Conservation (phyloP, 139 green algal species). For the Volvox reticuliferus region DNA sequence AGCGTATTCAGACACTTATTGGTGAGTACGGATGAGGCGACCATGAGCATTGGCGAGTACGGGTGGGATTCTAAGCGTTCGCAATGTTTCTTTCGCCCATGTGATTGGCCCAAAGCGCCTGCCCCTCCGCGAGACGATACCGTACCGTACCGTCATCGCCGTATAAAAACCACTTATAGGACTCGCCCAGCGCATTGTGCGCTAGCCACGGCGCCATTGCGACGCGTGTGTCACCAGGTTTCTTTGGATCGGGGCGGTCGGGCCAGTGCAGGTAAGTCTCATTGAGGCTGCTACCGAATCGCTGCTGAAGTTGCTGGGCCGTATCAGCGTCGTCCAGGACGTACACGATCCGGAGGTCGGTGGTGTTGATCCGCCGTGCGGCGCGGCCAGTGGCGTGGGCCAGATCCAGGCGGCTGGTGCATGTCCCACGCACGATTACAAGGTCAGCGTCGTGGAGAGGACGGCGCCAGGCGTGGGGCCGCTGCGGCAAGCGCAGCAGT, state of each 20-base stretch:
- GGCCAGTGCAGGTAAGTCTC: constrained; percentile 38
- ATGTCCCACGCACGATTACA: not conserved
- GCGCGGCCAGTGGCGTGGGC: not conserved
- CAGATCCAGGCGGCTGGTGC: not conserved
- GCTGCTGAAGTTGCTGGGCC: not conserved
- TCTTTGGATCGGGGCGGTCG: not conserved
- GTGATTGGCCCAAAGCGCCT: no score
- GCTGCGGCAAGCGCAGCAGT: not conserved
- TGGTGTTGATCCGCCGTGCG: not conserved
- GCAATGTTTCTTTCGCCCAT: no score
- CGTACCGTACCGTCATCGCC: constrained; percentile 6
- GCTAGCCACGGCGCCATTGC: constrained; percentile 28
- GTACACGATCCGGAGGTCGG: not conserved
- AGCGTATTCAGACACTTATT: no score
- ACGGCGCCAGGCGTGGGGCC: not conserved
- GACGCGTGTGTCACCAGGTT: constrained; percentile 20
- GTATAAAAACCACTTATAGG: constrained; percentile 32
- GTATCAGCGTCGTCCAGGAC: not conserved
- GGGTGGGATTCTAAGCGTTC: no score
- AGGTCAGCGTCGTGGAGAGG: constrained; percentile 14
- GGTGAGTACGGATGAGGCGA: no score
- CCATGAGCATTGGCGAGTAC: no score
- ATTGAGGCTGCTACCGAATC: not conserved
- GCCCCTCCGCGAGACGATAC: not conserved
- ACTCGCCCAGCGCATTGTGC: not conserved